Base-by-base conservation (phyloP, 192 early-diverging fungal genomes). In the Piromyces finnis region DNA sequence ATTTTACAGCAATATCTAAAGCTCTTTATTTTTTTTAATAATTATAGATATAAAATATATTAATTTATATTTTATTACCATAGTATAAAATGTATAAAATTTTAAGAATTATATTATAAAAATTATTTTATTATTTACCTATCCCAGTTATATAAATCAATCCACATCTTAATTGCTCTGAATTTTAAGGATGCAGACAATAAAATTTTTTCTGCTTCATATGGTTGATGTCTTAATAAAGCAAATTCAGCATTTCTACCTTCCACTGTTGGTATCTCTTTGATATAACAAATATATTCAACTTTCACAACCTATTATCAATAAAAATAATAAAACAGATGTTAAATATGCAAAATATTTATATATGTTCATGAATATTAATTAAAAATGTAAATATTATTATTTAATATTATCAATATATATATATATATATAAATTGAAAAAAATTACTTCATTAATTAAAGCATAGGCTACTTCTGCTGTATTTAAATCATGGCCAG, bases 391-490 rank as follows among this genome's bases (percentile, higher is more conserved):
- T n/a, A n/a, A n/a, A n/a, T n/a, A n/a, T n/a, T n/a, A n/a, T n/a
- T n/a, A n/a, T 14, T 14, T 22, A 22, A 51, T 51, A 51, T 51
- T 51, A 1, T 22, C 7, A 39, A 1, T 39, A 15, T 15, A 39
- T 15, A 39, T 39, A 39, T 15, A 39, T 26, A 5, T 5, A 36
- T 22, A 22, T 27, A 29, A 18, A 51, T 16, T 12, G 5, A 28
- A 59, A 29, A 30, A 32, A 32, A 77, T 9, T 79, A 85, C 86
- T 78, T 90, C 88, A 77, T 90, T 87, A 77, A 90, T 90, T 12
- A 86, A 83, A 11, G 89, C 89, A 81, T 90, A 90, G 5, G 89
- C 89, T 12, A 90, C 84, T 79, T 90, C 89, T 28, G 89, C 89
- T 4, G 89, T 90, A 81, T 90, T 89, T 27, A 90, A 81, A 78